Evolutionary conservation across 1,139 yeast species (phyloP).

Genomic region (Suhomyces terraborum): DNA sequence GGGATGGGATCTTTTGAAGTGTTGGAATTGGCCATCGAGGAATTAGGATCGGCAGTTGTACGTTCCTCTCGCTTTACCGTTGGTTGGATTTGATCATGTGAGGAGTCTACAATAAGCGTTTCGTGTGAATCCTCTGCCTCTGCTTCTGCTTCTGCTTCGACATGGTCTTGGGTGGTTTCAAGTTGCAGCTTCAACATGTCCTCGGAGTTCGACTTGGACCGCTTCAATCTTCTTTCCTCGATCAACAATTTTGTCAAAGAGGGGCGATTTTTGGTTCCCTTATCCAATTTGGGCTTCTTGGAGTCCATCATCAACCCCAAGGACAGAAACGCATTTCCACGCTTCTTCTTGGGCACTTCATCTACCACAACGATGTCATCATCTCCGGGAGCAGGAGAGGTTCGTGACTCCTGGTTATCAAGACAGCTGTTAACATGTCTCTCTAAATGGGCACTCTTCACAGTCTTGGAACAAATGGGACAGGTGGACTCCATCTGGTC

Average conservation of each 20-base stretch:
- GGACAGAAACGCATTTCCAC: conserved; percentile 28
- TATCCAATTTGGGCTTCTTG: conserved; percentile 19
- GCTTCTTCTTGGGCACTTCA: conserved; percentile 7
- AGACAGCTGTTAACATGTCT: conserved; percentile 45
- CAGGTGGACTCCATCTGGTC: conserved; percentile 25
- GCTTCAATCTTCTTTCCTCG: conserved; percentile 11
- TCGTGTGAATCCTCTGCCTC: background rate
- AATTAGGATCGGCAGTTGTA: background rate
- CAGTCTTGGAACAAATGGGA: conserved; percentile 38
- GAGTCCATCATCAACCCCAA: conserved; percentile 35
- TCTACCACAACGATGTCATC: conserved; percentile 8
- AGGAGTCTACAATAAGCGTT: background rate
- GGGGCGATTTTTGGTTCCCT: conserved; percentile 12
- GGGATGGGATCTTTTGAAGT: background rate
- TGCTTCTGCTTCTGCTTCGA: background rate
- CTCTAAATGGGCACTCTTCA: conserved; percentile 31
- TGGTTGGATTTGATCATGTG: background rate
- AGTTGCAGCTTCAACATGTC: background rate
- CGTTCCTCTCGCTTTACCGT: background rate
- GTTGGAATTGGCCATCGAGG: too few species aligned
- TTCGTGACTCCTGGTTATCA: conserved; percentile 25
- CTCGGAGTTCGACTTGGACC: background rate
- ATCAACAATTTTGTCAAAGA: conserved; percentile 14
- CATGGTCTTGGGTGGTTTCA: background rate
- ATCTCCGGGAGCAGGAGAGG: conserved; percentile 5